Evolutionary conservation across 2,329 filamentous ascomycete species (phyloP), one percentile per base, ranked within the genome.

Genomic region (Curvularia eragrostidis): DNA sequence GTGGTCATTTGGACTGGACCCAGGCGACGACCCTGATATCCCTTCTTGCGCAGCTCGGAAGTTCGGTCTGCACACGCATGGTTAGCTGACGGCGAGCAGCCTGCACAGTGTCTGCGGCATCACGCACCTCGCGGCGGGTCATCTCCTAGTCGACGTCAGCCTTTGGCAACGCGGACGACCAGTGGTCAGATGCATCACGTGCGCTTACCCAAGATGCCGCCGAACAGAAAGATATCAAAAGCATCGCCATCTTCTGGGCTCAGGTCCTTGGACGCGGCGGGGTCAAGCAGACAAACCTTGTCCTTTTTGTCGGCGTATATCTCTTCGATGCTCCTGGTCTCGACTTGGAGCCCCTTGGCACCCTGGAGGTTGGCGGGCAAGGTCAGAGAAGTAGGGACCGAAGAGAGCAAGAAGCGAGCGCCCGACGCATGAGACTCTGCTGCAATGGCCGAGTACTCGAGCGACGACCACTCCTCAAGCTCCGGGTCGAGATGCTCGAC

Each of bases 1-100:
- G 95, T 99, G 3, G 95, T 98, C 94, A 99, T 97, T 78, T 99
- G 95, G 68, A 93, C 89, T 7, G 94, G 91, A 0, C 95, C 95
- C 28, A 99, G 83, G 56, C 95, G 85, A 52, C 95, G 88, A 56
- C 94, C 93, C 56, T 89, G 83, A 70, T 96, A 99, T 3, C 95
- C 95, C 75, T 98, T 97, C 78, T 91, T 93, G 51, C 95, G 88
- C 68, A 99, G 81, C 77, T 99, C 95, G n/a, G 91, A 94, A 4
- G 95, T 99, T 61, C 95, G 89, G 78, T 98, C 94, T 96, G 54
- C 59, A 55, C 59, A 15, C 13, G 19, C 12, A 26, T 24, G 48
- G 63, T 77, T 61, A 76, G 68, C 47, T 48, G 41, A 57, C 54
- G 39, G 42, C 34, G 30, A 52, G 44, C 49, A 46, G 9, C 12